Evolutionary conservation across 371 early-diverging fungal genomes (phyloP).

Genomic region (Lichtheimia hyalospora): DNA sequence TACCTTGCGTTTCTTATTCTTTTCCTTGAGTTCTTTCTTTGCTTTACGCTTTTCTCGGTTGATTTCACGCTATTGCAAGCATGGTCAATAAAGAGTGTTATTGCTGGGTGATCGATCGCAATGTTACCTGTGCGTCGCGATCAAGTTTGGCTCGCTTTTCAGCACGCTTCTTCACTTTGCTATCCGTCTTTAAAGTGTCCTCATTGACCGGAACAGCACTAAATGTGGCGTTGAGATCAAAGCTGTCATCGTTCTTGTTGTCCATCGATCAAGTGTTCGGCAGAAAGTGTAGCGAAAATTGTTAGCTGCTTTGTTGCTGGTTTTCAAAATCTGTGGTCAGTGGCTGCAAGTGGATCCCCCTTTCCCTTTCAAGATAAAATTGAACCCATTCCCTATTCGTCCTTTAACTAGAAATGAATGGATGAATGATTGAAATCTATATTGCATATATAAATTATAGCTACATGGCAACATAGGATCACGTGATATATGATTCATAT

Average conservation of each 20-base stretch:
- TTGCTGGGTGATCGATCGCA: no score
- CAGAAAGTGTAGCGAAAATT: no score
- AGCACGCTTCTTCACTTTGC: slow-evolving; percentile 3
- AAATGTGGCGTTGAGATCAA: slow-evolving; percentile 6
- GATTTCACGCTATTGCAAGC: slow-evolving; percentile 28
- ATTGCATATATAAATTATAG: no score
- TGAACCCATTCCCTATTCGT: no score
- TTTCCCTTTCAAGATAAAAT: no score
- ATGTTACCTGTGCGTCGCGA: slow-evolving; percentile 6
- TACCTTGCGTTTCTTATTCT: slow-evolving; percentile 48
- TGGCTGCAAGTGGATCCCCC: no score
- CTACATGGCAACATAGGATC: no score
- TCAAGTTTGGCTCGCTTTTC: slow-evolving; percentile 7
- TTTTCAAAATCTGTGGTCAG: no score
- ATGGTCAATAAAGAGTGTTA: background rate
- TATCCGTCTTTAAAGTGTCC: background rate
- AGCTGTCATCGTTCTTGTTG: background rate
- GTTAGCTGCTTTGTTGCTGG: no score
- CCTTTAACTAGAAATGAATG: no score
- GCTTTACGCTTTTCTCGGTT: slow-evolving; percentile 45
- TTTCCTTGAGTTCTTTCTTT: slow-evolving; percentile 42
- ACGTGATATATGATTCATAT: no score
- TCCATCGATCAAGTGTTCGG: background rate
- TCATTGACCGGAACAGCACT: slow-evolving; percentile 5
- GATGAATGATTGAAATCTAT: no score